These are phyloP conservation scores for Marchantia polymorpha DNA, from an alignment of 225 moss, liverwort and hornwort species.

Conservation along the genomic window DNA sequence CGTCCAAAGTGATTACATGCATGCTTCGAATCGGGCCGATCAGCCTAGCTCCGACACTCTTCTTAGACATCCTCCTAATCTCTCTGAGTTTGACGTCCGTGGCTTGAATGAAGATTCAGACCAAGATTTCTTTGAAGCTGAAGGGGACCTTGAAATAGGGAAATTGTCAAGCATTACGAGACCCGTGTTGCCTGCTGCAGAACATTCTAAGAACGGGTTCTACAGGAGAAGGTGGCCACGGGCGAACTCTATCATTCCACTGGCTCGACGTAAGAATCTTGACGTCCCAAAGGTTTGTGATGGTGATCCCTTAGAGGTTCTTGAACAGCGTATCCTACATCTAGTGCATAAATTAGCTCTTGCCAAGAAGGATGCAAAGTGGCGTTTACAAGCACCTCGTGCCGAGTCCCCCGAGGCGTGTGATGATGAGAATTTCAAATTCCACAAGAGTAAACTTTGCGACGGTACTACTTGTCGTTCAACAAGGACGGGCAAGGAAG, in stretches of 20 bases:
- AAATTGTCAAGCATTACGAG: background rate
- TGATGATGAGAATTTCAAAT: background rate
- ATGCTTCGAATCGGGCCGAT: conserved; percentile 10
- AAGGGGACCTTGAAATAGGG: background rate
- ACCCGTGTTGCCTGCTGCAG: background rate
- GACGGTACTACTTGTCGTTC: background rate
- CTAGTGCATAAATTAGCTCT: conserved; percentile 32
- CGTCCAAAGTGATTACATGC: background rate
- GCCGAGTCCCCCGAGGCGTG: background rate
- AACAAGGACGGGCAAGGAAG: conserved; percentile 12
- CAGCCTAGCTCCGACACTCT: conserved; percentile 10
- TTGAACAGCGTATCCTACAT: conserved; percentile 37
- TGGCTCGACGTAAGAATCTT: background rate
- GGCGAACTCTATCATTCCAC: background rate
- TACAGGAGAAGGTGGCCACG: conserved; percentile 11
- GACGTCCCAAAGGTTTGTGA: background rate
- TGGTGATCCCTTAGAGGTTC: conserved; percentile 20
- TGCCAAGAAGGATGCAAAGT: conserved; percentile 3
- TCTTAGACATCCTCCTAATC: conserved; percentile 8
- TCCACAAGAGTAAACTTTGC: background rate
- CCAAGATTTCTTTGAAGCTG: background rate
- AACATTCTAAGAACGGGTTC: background rate
- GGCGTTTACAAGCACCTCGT: background rate
- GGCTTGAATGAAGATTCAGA: conserved; percentile 4
- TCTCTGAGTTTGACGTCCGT: background rate